These are phyloP conservation scores for Aspergillus hortae DNA, from an alignment of 2,329 filamentous ascomycete genomes.

Conservation along the genomic window DNA sequence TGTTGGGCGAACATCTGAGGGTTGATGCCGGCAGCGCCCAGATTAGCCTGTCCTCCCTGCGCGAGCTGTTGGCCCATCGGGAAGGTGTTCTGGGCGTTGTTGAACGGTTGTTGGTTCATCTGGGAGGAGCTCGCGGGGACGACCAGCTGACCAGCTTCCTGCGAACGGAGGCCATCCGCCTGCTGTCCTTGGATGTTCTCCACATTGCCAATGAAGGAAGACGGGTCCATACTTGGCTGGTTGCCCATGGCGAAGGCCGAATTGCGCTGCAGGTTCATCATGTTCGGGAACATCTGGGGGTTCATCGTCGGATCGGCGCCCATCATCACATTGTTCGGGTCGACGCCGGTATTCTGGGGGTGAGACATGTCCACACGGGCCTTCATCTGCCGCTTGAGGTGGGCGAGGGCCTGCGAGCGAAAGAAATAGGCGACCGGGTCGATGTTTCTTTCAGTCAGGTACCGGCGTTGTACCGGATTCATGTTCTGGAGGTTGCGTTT, in stretches of 20 bases:
- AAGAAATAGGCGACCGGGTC: conserved; percentile 52
- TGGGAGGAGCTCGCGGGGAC: conserved; percentile 61
- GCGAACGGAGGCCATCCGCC: conserved; percentile 58
- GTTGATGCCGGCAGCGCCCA: conserved; percentile 36
- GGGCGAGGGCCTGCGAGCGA: conserved; percentile 45
- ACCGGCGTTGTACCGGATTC: conserved; percentile 47
- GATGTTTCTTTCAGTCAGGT: conserved; percentile 42
- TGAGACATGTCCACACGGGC: conserved; percentile 31
- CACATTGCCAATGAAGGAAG: conserved; percentile 44
- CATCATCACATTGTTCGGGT: conserved; percentile 32
- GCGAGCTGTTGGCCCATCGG: conserved; percentile 38
- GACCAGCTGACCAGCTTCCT: conserved; percentile 60
- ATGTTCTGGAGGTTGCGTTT: conserved; percentile 44
- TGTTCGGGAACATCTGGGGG: conserved; percentile 40
- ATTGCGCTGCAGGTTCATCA: conserved; percentile 39
- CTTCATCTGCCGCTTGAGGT: conserved; percentile 36
- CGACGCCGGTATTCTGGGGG: conserved; percentile 24
- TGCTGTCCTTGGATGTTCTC: conserved; percentile 59
- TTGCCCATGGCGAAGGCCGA: conserved; percentile 31
- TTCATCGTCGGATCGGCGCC: conserved; percentile 34
- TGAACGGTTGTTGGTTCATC: conserved; percentile 41
- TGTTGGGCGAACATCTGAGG: conserved; percentile 42
- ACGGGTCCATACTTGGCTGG: conserved; percentile 30
- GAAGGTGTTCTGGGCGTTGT: conserved; percentile 41
- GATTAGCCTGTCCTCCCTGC: conserved; percentile 35